Evolutionary conservation across 805 yeast genomes (phyloP), one percentile per base, ranked within the genome.

Genomic region (Candida alai): DNA sequence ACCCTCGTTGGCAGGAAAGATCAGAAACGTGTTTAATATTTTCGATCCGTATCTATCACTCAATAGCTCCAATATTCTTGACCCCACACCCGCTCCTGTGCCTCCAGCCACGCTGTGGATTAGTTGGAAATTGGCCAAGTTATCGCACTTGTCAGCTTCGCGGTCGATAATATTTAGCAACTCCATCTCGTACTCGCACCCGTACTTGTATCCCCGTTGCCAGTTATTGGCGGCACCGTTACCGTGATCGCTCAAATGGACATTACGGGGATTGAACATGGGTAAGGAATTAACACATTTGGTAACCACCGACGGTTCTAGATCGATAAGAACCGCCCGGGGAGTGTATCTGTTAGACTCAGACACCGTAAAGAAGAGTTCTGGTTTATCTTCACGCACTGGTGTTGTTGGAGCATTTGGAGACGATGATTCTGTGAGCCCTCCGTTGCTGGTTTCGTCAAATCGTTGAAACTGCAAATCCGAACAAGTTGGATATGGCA

Each of bases 51-150:
- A 90, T 35, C 87, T 65, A 54, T 93, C 98, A 37, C 78, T 76
- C 37, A 94, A 57, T 11, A 78, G 65, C 54, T 93, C 97, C 24
- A 93, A 59, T 28, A 93, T 47, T 37, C 74, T 74, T 0, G 95
- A 84, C 1, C 98, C 98, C 23, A 88, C 76, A 3, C 99, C 98
- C 0, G 96, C 84, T 0, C 99, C 99, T 0, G 98, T 93, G 24
- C 99, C 99, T 23, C 99, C 99, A 0, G 97, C 97, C 4, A 93
- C 95, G 4, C 96, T 84, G 59, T 93, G 98, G 33, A 89, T 58
- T 44, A 93, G 62, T 65, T 88, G 95, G 56, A 93, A 93, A 4
- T 94, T 95, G 44, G 89, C 93, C 34, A 88, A 63, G 36, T 82
- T 82, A 43, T 94, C 97, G 45, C 95, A 81, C 20, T 84, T 80